Conservation (phyloP, 2,329 filamentous ascomycete genomes). For the Allantophomopsis cytisporea region DNA sequence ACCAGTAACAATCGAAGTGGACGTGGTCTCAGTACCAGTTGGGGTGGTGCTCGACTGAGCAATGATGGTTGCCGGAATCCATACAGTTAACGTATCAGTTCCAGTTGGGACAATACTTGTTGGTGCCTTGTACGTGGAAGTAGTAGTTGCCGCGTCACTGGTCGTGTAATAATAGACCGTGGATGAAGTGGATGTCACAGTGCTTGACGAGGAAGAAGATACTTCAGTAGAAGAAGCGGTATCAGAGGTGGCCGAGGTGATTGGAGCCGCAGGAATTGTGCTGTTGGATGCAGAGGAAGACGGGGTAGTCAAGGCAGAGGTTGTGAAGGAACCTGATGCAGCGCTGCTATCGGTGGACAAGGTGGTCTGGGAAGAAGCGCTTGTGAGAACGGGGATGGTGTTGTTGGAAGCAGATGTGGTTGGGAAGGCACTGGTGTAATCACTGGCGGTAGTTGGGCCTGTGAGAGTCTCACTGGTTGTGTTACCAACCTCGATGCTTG, state of each 20-base stretch:
- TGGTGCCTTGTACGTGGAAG: neutral
- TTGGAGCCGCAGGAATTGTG: conserved; percentile 4
- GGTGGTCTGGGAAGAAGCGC: neutral
- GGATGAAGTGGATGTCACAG: neutral
- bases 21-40: conserved; percentile 4
- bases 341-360: conserved; percentile 1
- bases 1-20: conserved; percentile 10
- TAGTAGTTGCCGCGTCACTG: neutral
- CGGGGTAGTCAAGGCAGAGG: neutral
- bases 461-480: too few relatives aligned
- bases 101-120: conserved; percentile 9
- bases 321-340: neutral
- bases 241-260: conserved; percentile 2
- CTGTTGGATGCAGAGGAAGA: neutral
- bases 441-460: too few relatives aligned
- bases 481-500: too few relatives aligned
- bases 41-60: conserved; percentile 8
- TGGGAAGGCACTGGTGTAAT: too few relatives aligned
- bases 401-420: neutral
- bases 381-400: neutral
- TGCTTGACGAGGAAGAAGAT: neutral
- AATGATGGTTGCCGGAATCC: conserved; percentile 14
- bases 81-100: conserved; percentile 13
- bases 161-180: neutral
- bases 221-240: neutral